Conservation (phyloP, 2,329 filamentous ascomycete species). For the Claviceps pazoutovae region DNA sequence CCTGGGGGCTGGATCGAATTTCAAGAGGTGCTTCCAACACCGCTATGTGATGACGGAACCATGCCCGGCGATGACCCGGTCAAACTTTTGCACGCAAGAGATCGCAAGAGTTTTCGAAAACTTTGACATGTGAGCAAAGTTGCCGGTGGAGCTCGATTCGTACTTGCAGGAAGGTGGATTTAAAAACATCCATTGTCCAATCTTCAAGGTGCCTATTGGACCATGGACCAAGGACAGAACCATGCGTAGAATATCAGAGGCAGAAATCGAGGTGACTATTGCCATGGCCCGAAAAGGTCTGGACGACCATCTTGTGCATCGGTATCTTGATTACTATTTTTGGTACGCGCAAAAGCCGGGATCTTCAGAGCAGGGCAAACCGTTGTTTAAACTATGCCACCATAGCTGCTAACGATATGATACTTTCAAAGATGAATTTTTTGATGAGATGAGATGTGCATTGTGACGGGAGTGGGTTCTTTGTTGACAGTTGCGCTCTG, state of each 20-base stretch:
- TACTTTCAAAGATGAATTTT: too few relatives aligned
- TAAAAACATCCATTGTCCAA: conserved; percentile 16
- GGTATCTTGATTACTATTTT: conserved; percentile 22
- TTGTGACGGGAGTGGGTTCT: too few relatives aligned
- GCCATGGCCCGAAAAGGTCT: conserved; percentile 13
- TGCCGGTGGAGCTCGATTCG: conserved; percentile 8
- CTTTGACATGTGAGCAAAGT: conserved; percentile 9
- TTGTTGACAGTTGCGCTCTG: too few relatives aligned
- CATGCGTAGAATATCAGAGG: conserved; percentile 17
- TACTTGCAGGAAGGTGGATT: conserved; percentile 9
- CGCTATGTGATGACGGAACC: conserved; percentile 23
- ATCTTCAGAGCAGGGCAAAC: too few relatives aligned
- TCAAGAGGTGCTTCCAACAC: conserved; percentile 21
- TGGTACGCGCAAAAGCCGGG: conserved; percentile 22
- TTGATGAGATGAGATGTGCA: too few relatives aligned
- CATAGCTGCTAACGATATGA: too few relatives aligned
- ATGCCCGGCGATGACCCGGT: conserved; percentile 9
- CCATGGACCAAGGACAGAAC: conserved; percentile 20
- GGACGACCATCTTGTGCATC: conserved; percentile 17
- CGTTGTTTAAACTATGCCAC: too few relatives aligned
- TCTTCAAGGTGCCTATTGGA: conserved; percentile 25
- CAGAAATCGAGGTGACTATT: conserved; percentile 17
- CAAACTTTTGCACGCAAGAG: conserved; percentile 4
- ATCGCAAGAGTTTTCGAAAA: conserved; percentile 6
- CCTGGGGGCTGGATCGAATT: conserved; percentile 32